Base-by-base conservation (phyloP, 225 moss, liverwort and hornwort species). In the Sphagnum tenellum region DNA sequence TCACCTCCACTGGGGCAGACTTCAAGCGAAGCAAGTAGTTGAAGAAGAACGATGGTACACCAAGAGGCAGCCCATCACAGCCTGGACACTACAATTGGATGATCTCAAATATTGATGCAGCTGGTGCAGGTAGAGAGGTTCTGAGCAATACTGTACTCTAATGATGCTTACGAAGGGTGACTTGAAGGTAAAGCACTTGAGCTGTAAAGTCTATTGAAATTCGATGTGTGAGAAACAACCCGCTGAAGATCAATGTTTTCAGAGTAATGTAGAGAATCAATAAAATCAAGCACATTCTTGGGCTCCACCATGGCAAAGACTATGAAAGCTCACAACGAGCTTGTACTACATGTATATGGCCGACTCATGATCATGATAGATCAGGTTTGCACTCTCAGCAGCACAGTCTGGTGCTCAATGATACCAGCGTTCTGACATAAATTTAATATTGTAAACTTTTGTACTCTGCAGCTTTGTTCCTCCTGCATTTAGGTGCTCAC, bases 331-430 rank as follows among this genome's bases (percentile, higher is more conserved):
- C 29, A 96, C 88, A 12, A 96, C 80, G 49, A 74, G 89, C 4
- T 68, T 96, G 62, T 86, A 92, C 54, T 92, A 29, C 29, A 29
- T 29, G 29, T 0, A 29, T 29, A 96, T 49, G 95, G 95, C 57
- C 92, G 92, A 65, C 81, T 96, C n/a, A 96, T 92, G 95, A 96
- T 96, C 61, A 96, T 96, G 95, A 96, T 92, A 46, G 95, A 92
- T 75, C 95, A 96, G 89, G 95, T 90, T 0, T 51, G 0, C 29
- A 5, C 63, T 63, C 9, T 49, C 52, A 52, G 9, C 52, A 52
- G 52, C 9, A 9, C 29, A 9, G 52, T 5, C 9, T 52, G 6
- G 52, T 52, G 52, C 9, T 6, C 9, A 5, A 52, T 52, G 0
- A 29, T 29, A 29, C 29, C 29, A 29, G 29, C 29, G 29, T 29